A percentile compares a stretch with the other conserved stretches of the same genome.
Evolutionary conservation across 2,329 filamentous ascomycete species (phyloP).

Genomic region (Lachnellula suecica): DNA sequence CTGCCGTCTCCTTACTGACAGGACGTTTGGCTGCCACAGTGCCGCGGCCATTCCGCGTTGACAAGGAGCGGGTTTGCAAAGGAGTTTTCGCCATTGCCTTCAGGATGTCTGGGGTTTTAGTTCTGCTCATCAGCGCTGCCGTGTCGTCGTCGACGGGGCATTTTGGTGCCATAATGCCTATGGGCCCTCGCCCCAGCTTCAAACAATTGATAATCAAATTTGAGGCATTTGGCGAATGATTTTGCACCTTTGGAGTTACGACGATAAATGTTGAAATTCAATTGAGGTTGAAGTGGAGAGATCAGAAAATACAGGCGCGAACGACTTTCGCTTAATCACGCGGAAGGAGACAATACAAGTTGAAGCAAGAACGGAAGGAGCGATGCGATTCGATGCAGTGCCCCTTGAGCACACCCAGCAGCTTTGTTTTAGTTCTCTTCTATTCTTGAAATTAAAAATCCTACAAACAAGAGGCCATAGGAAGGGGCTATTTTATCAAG

Average conservation of each 20-base stretch:
- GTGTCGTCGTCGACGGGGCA: neutral
- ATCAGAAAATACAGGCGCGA: neutral
- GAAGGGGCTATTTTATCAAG: conserved; percentile 5
- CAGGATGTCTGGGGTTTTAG: no score
- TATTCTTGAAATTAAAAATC: conserved; percentile 14
- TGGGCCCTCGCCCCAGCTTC: no score
- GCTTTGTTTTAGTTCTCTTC: neutral
- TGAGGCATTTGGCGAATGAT: no score
- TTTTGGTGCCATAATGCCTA: neutral
- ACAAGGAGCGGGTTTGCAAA: no score
- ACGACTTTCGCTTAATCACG: conserved; percentile 1
- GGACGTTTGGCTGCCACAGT: no score
- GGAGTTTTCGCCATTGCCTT: no score
- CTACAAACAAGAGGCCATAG: conserved; percentile 11
- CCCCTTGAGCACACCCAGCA: neutral
- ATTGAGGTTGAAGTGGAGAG: neutral
- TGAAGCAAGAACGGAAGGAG: neutral
- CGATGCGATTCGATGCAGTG: neutral
- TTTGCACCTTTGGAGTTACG: neutral
- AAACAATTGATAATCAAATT: no score
- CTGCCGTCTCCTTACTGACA: no score
- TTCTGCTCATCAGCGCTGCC: no score
- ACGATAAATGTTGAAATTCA: neutral
- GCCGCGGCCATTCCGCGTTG: no score
- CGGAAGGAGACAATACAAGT: neutral